Evolutionary conservation across 805 yeast genomes (phyloP), one percentile per base, ranked within the genome.

Genomic region (Ogataea paradorogensis): DNA sequence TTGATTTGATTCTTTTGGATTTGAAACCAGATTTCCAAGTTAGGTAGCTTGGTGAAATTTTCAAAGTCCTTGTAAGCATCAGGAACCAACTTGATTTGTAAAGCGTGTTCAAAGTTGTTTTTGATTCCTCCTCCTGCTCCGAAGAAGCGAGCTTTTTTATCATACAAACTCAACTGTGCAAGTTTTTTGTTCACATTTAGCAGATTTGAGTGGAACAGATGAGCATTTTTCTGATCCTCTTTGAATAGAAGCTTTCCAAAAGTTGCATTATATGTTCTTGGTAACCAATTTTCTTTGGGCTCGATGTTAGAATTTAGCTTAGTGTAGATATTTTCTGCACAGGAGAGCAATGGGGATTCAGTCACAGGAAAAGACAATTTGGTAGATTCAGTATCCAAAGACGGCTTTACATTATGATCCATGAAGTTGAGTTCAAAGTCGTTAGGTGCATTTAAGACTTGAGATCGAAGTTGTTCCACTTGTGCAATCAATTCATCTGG

Each of bases 71-170:
- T 39, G 33, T 51, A 61, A 4, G 58, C 62, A 46, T 65, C 61
- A 1, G 69, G 67, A 13, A 58, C 43, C 30, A 65, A 43, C 34
- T 57, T 59, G 22, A 65, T 41, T 21, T 59, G 58, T 13, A 61
- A 30, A 15, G 56, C 52, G 24, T 52, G 48, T 14, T 50, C 56
- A 26, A 59, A 63, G 29, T 55, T 37, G 26, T 55, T 55, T 35
- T 47, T 47, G 20, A 61, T 51, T 34, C 63, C 63, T 30, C 65
- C 65, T 4, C 53, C 56, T 1, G 45, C 40, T 7, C 64, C 65
- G 48, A 61, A 56, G 22, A 59, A 42, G 9, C 42, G 35, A 2
- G 54, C 45, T 4, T 37, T 39, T 32, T 54, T 58, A 32, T 61
- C 55, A 23, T 48, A 35, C 18, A 62, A 39, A 13, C 32, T 32